A percentile compares a stretch with the other conserved stretches of the same genome.
These are phyloP conservation scores for Aaosphaeria arxii DNA, from an alignment of 2,329 filamentous ascomycete genomes.

Conservation along the genomic window DNA sequence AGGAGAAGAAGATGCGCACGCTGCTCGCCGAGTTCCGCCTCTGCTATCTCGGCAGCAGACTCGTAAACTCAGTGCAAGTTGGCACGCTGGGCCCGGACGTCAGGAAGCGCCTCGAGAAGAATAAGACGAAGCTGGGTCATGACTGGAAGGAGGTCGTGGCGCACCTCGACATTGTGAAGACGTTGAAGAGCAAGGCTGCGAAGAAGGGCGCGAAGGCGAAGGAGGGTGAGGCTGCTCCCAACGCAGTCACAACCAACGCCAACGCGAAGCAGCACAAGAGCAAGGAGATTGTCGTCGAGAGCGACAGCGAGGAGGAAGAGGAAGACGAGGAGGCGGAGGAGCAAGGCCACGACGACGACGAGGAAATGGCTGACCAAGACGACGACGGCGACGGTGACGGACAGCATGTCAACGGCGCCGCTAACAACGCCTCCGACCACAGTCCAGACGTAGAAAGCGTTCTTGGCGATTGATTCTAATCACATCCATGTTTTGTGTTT, in stretches of 20 bases:
- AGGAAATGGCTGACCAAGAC: conserved; percentile 40
- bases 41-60: conserved; percentile 80
- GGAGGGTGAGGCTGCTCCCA: conserved; percentile 22
- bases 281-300: conserved; percentile 31
- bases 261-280: conserved; percentile 43
- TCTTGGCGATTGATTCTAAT: too few relatives aligned
- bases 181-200: conserved; percentile 18
- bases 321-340: conserved; percentile 18
- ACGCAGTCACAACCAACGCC: conserved; percentile 42
- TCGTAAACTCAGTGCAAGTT: conserved; percentile 76
- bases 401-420: too few relatives aligned
- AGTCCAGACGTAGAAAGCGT: too few relatives aligned
- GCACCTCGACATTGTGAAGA: conserved; percentile 64
- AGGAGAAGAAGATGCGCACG: conserved; percentile 59
- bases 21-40: conserved; percentile 80
- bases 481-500: too few relatives aligned
- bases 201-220: conserved; percentile 14
- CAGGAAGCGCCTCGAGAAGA: conserved; percentile 69
- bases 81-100: conserved; percentile 67
- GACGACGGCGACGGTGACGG: not conserved
- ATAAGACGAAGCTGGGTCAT: conserved; percentile 73
- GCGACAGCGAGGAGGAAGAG: conserved; percentile 33
- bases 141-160: conserved; percentile 84
- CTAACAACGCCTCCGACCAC: too few relatives aligned
- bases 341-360: conserved; percentile 33